Evolutionary conservation across 2,329 filamentous ascomycete species (phyloP).

Genomic region (Sporothrix dimorphospora): DNA sequence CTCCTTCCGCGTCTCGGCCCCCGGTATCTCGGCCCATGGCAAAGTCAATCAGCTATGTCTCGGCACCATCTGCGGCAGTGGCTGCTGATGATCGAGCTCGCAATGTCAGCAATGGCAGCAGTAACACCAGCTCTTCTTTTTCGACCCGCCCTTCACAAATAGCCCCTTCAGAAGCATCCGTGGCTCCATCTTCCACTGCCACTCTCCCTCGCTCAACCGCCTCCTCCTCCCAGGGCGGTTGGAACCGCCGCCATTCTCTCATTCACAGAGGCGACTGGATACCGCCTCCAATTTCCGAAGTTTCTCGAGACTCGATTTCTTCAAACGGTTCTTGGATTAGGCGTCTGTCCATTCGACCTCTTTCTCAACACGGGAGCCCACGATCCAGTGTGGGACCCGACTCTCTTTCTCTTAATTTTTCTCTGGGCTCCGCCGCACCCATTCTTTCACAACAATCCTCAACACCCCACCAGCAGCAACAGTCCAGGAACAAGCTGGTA

Average conservation of each 20-base stretch:
- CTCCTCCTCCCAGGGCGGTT: slow-evolving; percentile 46
- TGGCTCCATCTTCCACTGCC: slow-evolving; percentile 38
- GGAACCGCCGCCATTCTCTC: slow-evolving; percentile 49
- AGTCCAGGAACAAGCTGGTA: slow-evolving; percentile 74
- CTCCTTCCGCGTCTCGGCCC: slow-evolving; percentile 20
- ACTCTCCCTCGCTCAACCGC: slow-evolving; percentile 40
- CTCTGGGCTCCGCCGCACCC: slow-evolving; percentile 67
- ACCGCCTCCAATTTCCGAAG: slow-evolving; percentile 48
- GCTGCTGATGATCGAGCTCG: slow-evolving; percentile 21
- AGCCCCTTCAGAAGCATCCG: slow-evolving; percentile 33
- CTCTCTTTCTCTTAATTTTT: slow-evolving; percentile 66
- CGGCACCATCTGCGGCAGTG: slow-evolving; percentile 30
- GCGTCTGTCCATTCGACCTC: slow-evolving; percentile 68
- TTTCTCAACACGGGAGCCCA: slow-evolving; percentile 65
- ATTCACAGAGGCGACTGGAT: slow-evolving; percentile 46
- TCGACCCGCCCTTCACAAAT: slow-evolving; percentile 25
- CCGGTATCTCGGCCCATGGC: slow-evolving; percentile 49
- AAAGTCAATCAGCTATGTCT: slow-evolving; percentile 45
- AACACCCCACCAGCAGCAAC: slow-evolving; percentile 44
- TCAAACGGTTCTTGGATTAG: slow-evolving; percentile 73
- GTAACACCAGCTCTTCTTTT: slow-evolving; percentile 33
- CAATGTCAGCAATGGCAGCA: slow-evolving; percentile 41
- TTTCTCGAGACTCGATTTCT: slow-evolving; percentile 59
- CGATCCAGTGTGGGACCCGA: slow-evolving; percentile 68
- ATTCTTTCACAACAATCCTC: slow-evolving; percentile 53